Evolutionary conservation across 2,329 filamentous ascomycete species (phyloP).

Genomic region (Spiromastix sp.): DNA sequence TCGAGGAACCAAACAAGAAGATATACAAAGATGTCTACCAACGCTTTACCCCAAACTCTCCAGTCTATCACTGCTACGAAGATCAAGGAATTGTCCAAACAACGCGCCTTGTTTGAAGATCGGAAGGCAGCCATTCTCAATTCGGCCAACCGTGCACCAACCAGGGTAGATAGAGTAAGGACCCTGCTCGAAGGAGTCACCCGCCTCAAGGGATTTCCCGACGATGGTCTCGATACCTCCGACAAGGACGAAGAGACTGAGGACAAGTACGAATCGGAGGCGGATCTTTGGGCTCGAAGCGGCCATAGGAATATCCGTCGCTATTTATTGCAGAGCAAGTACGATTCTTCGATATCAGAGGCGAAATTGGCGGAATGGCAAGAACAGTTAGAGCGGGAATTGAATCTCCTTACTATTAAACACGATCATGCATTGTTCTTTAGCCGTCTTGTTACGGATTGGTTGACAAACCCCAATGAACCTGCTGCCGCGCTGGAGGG

Average conservation of each 20-base stretch:
- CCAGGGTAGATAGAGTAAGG: slow-evolving; percentile 22
- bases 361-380: slow-evolving; percentile 39
- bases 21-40: slow-evolving; percentile 18
- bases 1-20: no score
- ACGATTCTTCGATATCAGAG: slow-evolving; percentile 44
- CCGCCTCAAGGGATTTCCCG: slow-evolving; percentile 25
- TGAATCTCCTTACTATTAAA: slow-evolving; percentile 42
- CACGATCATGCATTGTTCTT: slow-evolving; percentile 49
- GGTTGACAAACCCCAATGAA: slow-evolving; percentile 32
- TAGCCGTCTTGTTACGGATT: slow-evolving; percentile 45
- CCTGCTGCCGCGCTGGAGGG: slow-evolving; percentile 12
- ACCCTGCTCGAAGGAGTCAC: slow-evolving; percentile 28
- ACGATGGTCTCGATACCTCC: slow-evolving; percentile 22
- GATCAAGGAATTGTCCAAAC: slow-evolving; percentile 45
- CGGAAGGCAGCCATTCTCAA: slow-evolving; percentile 35
- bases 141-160: slow-evolving; percentile 18
- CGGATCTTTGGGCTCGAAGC: slow-evolving; percentile 14
- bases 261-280: slow-evolving; percentile 21
- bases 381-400: slow-evolving; percentile 33
- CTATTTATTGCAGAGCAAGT: slow-evolving; percentile 43
- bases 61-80: slow-evolving; percentile 47
- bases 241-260: slow-evolving; percentile 15
- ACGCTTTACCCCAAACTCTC: slow-evolving; percentile 42
- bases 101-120: slow-evolving; percentile 39
- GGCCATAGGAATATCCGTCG: slow-evolving; percentile 37